A percentile compares a stretch with the other conserved stretches of the same genome.
Conservation (phyloP, 2,329 filamentous ascomycete genomes). For the Ophiostoma perfectum region DNA sequence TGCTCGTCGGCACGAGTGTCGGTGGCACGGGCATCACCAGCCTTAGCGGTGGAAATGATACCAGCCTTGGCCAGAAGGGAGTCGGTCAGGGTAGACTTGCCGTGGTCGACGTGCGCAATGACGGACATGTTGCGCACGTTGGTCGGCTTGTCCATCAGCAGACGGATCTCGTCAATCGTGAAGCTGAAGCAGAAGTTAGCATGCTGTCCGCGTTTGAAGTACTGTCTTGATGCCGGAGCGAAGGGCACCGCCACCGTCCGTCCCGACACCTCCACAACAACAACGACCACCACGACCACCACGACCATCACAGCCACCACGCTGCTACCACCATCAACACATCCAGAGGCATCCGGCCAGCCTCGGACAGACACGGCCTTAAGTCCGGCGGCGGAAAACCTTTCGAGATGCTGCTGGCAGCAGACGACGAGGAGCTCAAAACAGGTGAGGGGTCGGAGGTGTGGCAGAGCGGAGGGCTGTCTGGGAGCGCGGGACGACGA, state of each 20-base stretch:
- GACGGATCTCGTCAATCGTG: conserved; percentile 90
- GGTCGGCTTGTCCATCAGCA: conserved; percentile 70
- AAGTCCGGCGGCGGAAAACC: no score
- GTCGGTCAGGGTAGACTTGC: conserved; percentile 99
- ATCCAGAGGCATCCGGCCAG: background rate
- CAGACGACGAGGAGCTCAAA: conserved; percentile 9
- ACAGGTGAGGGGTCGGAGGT: conserved; percentile 9
- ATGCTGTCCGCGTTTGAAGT: background rate
- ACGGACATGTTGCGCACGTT: conserved; percentile 62
- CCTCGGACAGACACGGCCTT: no score
- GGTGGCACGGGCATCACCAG: conserved; percentile 90
- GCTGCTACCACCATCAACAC: no score
- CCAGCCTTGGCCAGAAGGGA: conserved; percentile 97
- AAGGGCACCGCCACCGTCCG: no score
- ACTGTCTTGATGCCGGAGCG: no score
- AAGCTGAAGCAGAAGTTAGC: conserved; percentile 58
- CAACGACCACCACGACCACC: no score
- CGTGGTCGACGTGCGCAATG: conserved; percentile 99
- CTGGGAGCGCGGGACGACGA: background rate
- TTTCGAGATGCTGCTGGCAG: background rate
- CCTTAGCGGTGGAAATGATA: conserved; percentile 98
- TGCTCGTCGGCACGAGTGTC: conserved; percentile 97
- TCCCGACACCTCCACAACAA: no score
- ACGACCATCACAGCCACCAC: no score
- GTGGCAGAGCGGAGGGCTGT: background rate